These are phyloP conservation scores for Eucalyptus grandis DNA, from an alignment of 345 rosid species.

Conservation along the genomic window DNA sequence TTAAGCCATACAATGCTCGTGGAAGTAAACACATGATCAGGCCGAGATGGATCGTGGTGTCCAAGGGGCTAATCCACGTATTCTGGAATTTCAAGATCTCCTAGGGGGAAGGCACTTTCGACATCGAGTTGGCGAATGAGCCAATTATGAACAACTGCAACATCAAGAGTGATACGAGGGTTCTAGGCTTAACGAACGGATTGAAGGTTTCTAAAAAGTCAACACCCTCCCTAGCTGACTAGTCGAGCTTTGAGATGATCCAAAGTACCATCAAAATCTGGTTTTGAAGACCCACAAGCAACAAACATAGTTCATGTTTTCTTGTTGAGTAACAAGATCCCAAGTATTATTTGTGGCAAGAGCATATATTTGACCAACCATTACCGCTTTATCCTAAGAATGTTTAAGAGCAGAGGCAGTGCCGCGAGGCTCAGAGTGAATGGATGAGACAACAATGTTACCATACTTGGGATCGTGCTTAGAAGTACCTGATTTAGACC, in stretches of 20 bases:
- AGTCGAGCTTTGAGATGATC: not conserved
- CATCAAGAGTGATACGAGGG: not conserved
- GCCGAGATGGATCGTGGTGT: not conserved
- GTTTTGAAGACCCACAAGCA: not conserved
- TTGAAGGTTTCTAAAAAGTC: not conserved
- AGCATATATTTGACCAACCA: not conserved
- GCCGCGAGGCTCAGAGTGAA: not conserved
- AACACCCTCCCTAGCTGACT: not conserved
- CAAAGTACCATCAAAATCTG: not conserved
- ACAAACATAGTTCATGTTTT: not conserved
- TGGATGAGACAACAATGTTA: not conserved
- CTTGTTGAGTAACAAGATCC: not conserved
- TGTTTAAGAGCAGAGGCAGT: not conserved
- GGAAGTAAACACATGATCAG: not conserved
- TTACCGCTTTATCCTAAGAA: not conserved
- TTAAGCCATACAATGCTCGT: not conserved
- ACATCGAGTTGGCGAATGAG: not conserved
- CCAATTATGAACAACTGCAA: not conserved
- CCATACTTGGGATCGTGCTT: not conserved
- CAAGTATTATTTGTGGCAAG: not conserved
- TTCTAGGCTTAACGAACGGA: not conserved
- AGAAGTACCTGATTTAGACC: not conserved
- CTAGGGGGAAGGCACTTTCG: not conserved
- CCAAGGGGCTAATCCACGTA: not conserved
- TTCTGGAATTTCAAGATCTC: not conserved